Evolutionary conservation across 1,284 basidiomycete genomes (phyloP), one percentile per base, ranked within the genome.

Genomic region (Psilocybe mexicana): DNA sequence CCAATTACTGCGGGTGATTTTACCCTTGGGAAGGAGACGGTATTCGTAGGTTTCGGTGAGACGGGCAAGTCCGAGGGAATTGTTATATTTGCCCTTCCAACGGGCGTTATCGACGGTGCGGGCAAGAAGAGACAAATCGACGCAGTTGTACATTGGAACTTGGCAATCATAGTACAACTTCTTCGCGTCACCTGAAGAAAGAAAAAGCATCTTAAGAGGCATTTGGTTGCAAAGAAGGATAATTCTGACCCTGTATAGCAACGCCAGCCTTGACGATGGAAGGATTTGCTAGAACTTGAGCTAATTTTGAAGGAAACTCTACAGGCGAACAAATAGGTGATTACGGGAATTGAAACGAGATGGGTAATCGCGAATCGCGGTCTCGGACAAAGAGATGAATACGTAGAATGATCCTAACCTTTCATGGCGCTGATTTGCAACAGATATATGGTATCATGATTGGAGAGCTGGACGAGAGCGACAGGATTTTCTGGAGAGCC

Each of bases 391-490:
- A 23, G 42, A 33, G 46, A 42, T 51, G 44, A 24, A n/a, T 24
- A 38, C n/a, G 18, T 52, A 45, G 46, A 52, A 52, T 30, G 30
- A 51, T 45, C 51, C 74, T 33, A 33, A 88, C 87, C 72, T 71
- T 59, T 64, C 85, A 91, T 91, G 30, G 74, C 74, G 55, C 74
- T 79, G 54, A 92, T 64, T 62, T 92, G 90, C 6, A 91, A 69
- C 2, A 92, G 79, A 38, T 87, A 69, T 18, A 89, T 79, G 12
- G 68, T 74, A 6, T 81, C 67, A 6, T 72, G 66, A 59, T 76
- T 82, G 3, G 87, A 85, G 26, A 92, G 76, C 67, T 92, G 89
- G 2, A 92, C 76, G 14, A 92, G 76, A 2, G 90, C 84, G 28
- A 88, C 84, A 12, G 78, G 85, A 63, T 90, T 88, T 69, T 84